Base-by-base conservation (phyloP, 1,139 yeast genomes). In the Kluyveromyces sp. region DNA sequence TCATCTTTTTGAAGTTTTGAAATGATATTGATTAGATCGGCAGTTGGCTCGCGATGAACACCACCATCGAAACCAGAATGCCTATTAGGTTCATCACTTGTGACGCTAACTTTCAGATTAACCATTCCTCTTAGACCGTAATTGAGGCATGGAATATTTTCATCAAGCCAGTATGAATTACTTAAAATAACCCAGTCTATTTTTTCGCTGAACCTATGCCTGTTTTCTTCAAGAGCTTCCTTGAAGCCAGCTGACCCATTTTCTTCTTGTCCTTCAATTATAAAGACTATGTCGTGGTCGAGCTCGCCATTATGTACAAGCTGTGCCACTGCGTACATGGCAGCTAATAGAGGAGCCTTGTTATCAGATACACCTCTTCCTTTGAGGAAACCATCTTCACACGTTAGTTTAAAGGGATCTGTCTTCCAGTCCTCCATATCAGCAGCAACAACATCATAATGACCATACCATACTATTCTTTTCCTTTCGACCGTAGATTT, bases 1-100 rank as follows among this genome's bases (percentile, higher is more conserved):
- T 71, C 70, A 7, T 76, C 75, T 56, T 76, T 76, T 38, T 81
- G 75, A 46, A 89, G 69, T 45, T 77, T 75, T 6, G 92, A 75
- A 35, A 90, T 67, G 21, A 90, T 60, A 49, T 82, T 83, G 44
- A 90, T 75, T 61, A 92, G 67, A 60, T 92, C 97, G 70, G 87
- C 78, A 0, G 95, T 81, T 2, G 98, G 97, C 56, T 92, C 98
- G 48, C 84, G 74, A 55, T 79, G 78, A 7, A 84, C 82, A 49
- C 97, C 98, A 41, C 98, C 98, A 66, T 90, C 95, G 15, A 92
- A 95, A 51, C 98, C 98, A 0, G 97, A 88, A 60, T 92, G 98
- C 51, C 95, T 72, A 66, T 92, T 97, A 1, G 95, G 95, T 51
- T 74, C 75, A 49, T 79, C 88, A 43, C 90, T 81, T 46, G 72